Conservation (phyloP, 352 stramenopile genomes). For the Stephanocyclus meneghinianus region DNA sequence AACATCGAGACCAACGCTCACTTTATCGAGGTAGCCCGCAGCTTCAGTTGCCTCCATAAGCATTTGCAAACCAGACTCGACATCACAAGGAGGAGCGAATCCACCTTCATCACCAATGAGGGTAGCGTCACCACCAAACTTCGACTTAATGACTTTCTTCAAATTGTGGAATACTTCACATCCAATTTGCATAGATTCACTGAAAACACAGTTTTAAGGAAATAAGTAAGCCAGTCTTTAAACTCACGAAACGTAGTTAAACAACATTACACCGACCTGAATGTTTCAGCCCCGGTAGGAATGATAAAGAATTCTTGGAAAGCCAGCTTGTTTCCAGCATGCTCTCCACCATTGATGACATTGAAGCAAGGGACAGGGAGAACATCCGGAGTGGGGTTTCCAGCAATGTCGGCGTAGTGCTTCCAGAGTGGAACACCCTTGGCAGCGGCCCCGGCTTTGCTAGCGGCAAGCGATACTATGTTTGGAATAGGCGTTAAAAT, state of each 20-base stretch:
- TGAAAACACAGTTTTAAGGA: constrained; percentile 67
- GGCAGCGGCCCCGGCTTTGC: constrained; percentile 93
- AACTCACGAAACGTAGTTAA: neutral
- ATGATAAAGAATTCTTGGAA: constrained; percentile 99
- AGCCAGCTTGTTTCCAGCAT: constrained; percentile 98
- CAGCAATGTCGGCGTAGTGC: constrained; percentile 97
- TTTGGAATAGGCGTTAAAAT: neutral
- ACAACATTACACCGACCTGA: constrained; percentile 43
- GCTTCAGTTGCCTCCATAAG: constrained; percentile 96
- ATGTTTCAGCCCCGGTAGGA: constrained; percentile 86
- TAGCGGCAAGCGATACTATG: constrained; percentile 91
- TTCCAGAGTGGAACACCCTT: constrained; percentile 95
- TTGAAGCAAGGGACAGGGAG: constrained; percentile 99
- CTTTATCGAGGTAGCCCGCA: constrained; percentile 95
- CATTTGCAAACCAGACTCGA: constrained; percentile 91
- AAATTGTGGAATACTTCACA: constrained; percentile 99
- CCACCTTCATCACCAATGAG: constrained; percentile 98
- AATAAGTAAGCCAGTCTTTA: neutral
- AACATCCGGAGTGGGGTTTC: constrained; percentile 90
- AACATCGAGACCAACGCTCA: constrained; percentile 96
- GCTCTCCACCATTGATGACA: constrained; percentile 98
- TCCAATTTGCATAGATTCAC: constrained; percentile 96
- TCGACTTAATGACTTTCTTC: constrained; percentile 98
- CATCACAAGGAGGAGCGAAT: constrained; percentile 97
- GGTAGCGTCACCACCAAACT: constrained; percentile 97